phyloP scores from a whole-genome alignment of 2,329 filamentous ascomycete species.

The Claviceps sp. region DNA sequence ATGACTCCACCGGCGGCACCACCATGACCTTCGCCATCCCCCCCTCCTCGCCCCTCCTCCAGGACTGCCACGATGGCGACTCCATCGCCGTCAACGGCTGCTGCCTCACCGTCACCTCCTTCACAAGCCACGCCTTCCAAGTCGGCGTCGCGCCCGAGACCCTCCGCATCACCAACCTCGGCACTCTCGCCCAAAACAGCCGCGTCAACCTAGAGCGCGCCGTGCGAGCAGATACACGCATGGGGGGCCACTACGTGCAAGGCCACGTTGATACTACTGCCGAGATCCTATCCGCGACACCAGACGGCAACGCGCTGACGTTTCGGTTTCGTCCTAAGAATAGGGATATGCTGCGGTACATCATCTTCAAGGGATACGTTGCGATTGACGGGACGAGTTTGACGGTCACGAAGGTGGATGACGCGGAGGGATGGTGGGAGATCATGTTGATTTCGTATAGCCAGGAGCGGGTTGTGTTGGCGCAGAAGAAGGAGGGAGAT shows the following conservation, averaged over 20 bases:
- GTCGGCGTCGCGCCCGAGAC: conserved; percentile 94
- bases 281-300: conserved; percentile 54
- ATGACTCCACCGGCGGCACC: conserved; percentile 76
- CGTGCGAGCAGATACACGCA: conserved; percentile 78
- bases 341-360: conserved; percentile 60
- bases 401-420: conserved; percentile 78
- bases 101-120: conserved; percentile 73
- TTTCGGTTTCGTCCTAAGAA: conserved; percentile 68
- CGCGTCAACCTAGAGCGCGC: conserved; percentile 88
- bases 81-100: conserved; percentile 93
- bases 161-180: conserved; percentile 89
- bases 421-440: conserved; percentile 73
- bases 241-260: conserved; percentile 97
- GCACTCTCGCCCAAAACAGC: conserved; percentile 49
- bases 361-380: conserved; percentile 94
- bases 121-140: conserved; percentile 51
- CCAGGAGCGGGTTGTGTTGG: conserved; percentile 79
- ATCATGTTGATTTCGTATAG: conserved; percentile 97
- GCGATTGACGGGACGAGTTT: conserved; percentile 89
- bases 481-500: conserved; percentile 64
- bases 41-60: conserved; percentile 57
- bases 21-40: conserved; percentile 72
- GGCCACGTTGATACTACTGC: conserved; percentile 92
- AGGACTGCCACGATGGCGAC: conserved; percentile 76
- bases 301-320: conserved; percentile 82